Conservation (phyloP, 169 alveolate species). For the Plasmodium knowlesi region DNA sequence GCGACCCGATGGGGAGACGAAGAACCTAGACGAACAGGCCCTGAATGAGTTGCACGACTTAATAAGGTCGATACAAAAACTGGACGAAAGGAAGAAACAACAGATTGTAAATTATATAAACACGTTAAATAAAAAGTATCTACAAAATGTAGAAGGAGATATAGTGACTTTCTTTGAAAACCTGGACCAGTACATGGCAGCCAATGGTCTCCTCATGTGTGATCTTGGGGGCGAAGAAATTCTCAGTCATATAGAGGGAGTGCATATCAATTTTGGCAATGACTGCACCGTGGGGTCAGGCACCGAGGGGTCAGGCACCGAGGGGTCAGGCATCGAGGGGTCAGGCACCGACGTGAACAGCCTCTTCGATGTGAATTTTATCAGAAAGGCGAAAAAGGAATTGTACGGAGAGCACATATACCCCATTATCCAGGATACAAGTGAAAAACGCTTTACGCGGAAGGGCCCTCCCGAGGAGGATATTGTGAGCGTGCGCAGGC, state of each 20-base stretch:
- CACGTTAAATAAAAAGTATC: slow-evolving; percentile 42
- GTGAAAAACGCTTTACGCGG: too few relatives aligned
- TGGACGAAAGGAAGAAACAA: slow-evolving; percentile 14
- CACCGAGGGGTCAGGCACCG: background rate
- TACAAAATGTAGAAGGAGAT: slow-evolving; percentile 12
- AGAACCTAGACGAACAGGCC: slow-evolving; percentile 13
- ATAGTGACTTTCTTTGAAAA: slow-evolving; percentile 53
- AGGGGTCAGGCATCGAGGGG: background rate
- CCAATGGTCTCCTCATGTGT: slow-evolving; percentile 61
- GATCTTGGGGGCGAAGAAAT: slow-evolving; percentile 64
- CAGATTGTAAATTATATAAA: slow-evolving; percentile 32
- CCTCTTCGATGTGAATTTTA: slow-evolving; percentile 78
- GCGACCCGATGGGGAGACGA: background rate
- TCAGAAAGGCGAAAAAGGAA: slow-evolving; percentile 76
- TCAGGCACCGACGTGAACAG: slow-evolving; percentile 31
- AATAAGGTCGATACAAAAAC: slow-evolving; percentile 22
- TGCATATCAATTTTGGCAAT: background rate
- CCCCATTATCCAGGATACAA: slow-evolving; percentile 72
- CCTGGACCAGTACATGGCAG: slow-evolving; percentile 41
- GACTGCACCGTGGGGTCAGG: background rate
- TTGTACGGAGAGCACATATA: slow-evolving; percentile 79
- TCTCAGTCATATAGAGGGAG: slow-evolving; percentile 21
- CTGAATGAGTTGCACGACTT: background rate
- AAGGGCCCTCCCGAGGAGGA: background rate
- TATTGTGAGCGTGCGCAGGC: slow-evolving; percentile 76